These are phyloP conservation scores for Nannochloris sp. DNA, from an alignment of 139 green algal genomes.

Conservation along the genomic window DNA sequence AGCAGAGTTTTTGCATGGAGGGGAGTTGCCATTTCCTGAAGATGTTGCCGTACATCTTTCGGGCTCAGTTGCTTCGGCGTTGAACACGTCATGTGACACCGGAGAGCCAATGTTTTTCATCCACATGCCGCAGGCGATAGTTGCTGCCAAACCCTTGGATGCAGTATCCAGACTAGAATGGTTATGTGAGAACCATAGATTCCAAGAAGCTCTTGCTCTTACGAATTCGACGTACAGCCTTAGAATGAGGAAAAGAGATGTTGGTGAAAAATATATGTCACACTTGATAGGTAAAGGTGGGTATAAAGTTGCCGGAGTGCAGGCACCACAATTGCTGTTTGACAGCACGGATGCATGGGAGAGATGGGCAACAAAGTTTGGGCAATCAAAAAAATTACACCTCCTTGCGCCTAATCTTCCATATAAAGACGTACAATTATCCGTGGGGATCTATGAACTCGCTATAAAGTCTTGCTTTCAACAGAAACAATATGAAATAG, in stretches of 20 bases:
- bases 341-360: slow-evolving; percentile 55
- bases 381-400: slow-evolving; percentile 59
- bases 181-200: slow-evolving; percentile 55
- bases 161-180: slow-evolving; percentile 66
- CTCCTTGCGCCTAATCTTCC: slow-evolving; percentile 67
- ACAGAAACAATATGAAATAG: background rate
- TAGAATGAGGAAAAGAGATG: slow-evolving; percentile 6
- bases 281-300: slow-evolving; percentile 22
- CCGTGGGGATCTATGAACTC: slow-evolving; percentile 70
- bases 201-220: slow-evolving; percentile 58
- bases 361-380: slow-evolving; percentile 62
- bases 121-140: slow-evolving; percentile 36
- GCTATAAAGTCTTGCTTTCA: slow-evolving; percentile 49
- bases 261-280: slow-evolving; percentile 39
- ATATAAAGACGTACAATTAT: slow-evolving; percentile 44
- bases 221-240: slow-evolving; percentile 40
- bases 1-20: no score
- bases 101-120: slow-evolving; percentile 65
- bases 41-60: no score
- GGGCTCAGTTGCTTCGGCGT: no score
- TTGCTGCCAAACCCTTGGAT: slow-evolving; percentile 60
- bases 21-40: no score
- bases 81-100: slow-evolving; percentile 1
- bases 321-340: slow-evolving; percentile 49
- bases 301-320: slow-evolving; percentile 43